These are phyloP conservation scores for Cryptococcus sp. DNA, from an alignment of 1,284 basidiomycete species.

Conservation along the genomic window DNA sequence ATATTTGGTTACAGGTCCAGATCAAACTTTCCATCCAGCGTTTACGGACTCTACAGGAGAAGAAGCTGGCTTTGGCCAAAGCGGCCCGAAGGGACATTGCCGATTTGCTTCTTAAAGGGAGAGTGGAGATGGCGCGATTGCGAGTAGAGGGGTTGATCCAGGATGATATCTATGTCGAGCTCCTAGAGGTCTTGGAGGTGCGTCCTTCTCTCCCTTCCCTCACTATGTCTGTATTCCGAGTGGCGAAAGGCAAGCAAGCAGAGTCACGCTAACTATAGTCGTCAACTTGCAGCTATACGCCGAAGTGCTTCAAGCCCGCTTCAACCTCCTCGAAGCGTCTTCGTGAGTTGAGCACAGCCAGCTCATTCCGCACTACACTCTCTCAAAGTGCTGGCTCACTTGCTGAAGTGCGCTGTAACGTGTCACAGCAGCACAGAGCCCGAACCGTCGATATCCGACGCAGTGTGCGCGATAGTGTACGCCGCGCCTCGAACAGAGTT, in stretches of 20 bases:
- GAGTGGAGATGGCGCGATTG: slow-evolving; percentile 50
- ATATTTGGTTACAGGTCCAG: slow-evolving; percentile 34
- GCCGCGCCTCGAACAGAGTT: slow-evolving; percentile 88
- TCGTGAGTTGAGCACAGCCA: slow-evolving; percentile 26
- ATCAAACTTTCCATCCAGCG: slow-evolving; percentile 78
- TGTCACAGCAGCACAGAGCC: slow-evolving; percentile 70
- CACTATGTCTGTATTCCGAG: too few species aligned
- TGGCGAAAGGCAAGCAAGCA: too few species aligned
- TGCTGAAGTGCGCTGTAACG: not conserved
- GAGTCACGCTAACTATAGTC: too few species aligned
- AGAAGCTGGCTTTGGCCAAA: slow-evolving; percentile 91
- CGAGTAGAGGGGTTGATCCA: slow-evolving; percentile 51
- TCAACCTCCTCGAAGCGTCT: slow-evolving; percentile 74
- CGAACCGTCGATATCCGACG: slow-evolving; percentile 76
- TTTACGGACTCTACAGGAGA: slow-evolving; percentile 84
- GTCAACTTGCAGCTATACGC: slow-evolving; percentile 65
- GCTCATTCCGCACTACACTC: not conserved
- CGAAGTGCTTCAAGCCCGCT: slow-evolving; percentile 88
- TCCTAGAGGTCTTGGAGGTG: slow-evolving; percentile 82
- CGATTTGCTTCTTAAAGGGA: slow-evolving; percentile 49
- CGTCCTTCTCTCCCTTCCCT: slow-evolving; percentile 9
- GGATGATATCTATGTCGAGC: slow-evolving; percentile 60
- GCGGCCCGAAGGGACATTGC: slow-evolving; percentile 53
- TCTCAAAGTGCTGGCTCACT: not conserved
- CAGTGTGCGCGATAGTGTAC: slow-evolving; percentile 74